These are phyloP conservation scores for Phaeosphaeria sp. DNA, from an alignment of 2,329 filamentous ascomycete genomes.

Conservation along the genomic window DNA sequence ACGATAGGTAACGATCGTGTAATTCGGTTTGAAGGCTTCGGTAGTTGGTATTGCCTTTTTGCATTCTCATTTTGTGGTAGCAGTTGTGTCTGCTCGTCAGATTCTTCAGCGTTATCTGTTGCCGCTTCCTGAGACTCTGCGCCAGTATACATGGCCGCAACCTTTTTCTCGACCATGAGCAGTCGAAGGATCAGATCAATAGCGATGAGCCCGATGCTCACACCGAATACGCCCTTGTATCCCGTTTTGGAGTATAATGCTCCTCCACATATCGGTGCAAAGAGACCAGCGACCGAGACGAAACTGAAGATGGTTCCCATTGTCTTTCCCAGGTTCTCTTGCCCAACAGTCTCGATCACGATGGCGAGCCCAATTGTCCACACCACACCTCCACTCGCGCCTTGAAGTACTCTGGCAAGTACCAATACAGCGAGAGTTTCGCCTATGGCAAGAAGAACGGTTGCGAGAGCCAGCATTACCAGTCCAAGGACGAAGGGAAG, in stretches of 20 bases:
- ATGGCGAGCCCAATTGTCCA: slow-evolving; percentile 67
- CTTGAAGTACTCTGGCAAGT: slow-evolving; percentile 63
- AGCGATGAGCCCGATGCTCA: slow-evolving; percentile 61
- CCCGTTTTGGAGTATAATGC: slow-evolving; percentile 66
- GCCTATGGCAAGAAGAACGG: slow-evolving; percentile 61
- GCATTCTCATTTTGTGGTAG: slow-evolving; percentile 26
- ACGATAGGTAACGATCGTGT: slow-evolving; percentile 57
- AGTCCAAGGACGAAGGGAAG: slow-evolving; percentile 65
- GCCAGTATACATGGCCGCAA: slow-evolving; percentile 54
- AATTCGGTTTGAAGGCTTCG: slow-evolving; percentile 48
- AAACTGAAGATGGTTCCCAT: slow-evolving; percentile 68
- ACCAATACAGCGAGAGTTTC: slow-evolving; percentile 56
- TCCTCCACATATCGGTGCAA: slow-evolving; percentile 66
- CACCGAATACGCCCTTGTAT: slow-evolving; percentile 64
- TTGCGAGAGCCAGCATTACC: slow-evolving; percentile 59
- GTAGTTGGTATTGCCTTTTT: slow-evolving; percentile 51
- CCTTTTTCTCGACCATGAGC: slow-evolving; percentile 68
- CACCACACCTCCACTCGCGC: slow-evolving; percentile 63
- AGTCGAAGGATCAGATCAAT: slow-evolving; percentile 67
- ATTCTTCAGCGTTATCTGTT: slow-evolving; percentile 9
- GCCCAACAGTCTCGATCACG: slow-evolving; percentile 64
- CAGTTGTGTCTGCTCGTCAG: slow-evolving; percentile 32
- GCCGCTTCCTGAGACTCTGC: slow-evolving; percentile 15
- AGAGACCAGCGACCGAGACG: slow-evolving; percentile 63
- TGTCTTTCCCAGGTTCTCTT: slow-evolving; percentile 64